phyloP scores from a whole-genome alignment of 306 rosid genomes.

The Leucaena leucocephala region DNA sequence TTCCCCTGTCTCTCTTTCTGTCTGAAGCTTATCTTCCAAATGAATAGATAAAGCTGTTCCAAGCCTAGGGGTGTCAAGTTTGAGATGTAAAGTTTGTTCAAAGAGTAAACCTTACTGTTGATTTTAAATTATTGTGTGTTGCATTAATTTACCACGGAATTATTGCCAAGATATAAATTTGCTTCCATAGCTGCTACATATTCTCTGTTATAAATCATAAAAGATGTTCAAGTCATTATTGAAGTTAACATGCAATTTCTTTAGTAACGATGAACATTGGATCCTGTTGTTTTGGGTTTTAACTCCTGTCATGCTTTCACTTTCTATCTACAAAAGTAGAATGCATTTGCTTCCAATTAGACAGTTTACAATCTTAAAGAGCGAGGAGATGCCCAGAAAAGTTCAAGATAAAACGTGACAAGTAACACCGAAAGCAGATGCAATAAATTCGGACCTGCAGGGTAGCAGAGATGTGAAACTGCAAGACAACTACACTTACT shows the following conservation, averaged over 20 bases:
- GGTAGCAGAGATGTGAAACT: background rate
- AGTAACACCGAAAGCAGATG: background rate
- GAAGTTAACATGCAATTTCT: background rate
- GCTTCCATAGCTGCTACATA: background rate
- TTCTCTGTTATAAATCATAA: background rate
- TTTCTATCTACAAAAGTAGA: background rate
- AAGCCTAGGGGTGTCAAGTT: background rate
- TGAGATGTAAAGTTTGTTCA: background rate
- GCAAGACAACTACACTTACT: background rate
- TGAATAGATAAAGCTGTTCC: background rate
- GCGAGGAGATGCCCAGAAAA: constrained; percentile 12
- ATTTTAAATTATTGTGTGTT: constrained; percentile 6
- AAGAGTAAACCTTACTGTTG: background rate
- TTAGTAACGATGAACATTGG: background rate
- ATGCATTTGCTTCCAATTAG: background rate
- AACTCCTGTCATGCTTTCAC: background rate
- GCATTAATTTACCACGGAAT: background rate
- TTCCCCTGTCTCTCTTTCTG: background rate
- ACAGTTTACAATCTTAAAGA: background rate
- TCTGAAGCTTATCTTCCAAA: background rate
- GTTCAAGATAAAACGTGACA: constrained; percentile 34
- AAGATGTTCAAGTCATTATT: background rate
- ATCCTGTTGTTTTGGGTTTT: background rate
- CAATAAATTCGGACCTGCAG: background rate
- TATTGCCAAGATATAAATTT: background rate